Evolutionary conservation across 495 filamentous ascomycete species (phyloP).

Genomic region (Penicillium cataractarum): DNA sequence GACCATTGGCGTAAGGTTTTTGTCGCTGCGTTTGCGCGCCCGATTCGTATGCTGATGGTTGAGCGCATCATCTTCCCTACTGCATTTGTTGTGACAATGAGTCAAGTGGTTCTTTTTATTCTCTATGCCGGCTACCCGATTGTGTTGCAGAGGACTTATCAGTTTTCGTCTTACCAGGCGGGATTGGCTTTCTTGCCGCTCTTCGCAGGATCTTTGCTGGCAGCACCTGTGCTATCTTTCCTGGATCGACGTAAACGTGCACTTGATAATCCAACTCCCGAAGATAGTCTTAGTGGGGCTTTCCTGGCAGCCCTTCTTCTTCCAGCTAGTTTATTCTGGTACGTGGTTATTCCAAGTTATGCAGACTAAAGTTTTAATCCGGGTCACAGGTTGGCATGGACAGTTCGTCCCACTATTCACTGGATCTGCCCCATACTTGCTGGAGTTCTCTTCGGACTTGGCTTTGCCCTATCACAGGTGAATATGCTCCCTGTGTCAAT

Average conservation of each 20-base stretch:
- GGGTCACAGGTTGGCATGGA: neutral
- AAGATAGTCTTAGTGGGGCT: neutral
- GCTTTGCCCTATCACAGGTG: neutral
- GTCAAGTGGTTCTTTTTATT: conserved; percentile 4
- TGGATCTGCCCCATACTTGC: neutral
- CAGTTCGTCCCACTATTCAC: neutral
- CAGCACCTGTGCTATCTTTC: neutral
- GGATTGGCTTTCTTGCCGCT: conserved; percentile 3
- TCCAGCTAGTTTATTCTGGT: neutral
- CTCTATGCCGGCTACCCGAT: neutral
- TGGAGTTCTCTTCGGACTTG: neutral
- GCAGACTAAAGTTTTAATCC: too few species aligned
- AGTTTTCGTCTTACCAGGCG: neutral
- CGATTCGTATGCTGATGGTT: neutral
- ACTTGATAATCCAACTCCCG: neutral
- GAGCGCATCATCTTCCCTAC: conserved; percentile 2
- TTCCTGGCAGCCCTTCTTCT: neutral
- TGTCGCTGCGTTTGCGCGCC: neutral
- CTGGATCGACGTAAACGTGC: neutral
- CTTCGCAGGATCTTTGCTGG: neutral
- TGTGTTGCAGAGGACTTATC: neutral
- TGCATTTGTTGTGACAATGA: neutral
- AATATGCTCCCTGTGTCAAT: neutral
- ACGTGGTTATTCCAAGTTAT: neutral
- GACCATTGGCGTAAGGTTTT: neutral